Percentiles rank a stretch among this genome's conserved stretches.
Evolutionary conservation across 169 alveolate species (phyloP).

Genomic region (Perkinsus marinus): DNA sequence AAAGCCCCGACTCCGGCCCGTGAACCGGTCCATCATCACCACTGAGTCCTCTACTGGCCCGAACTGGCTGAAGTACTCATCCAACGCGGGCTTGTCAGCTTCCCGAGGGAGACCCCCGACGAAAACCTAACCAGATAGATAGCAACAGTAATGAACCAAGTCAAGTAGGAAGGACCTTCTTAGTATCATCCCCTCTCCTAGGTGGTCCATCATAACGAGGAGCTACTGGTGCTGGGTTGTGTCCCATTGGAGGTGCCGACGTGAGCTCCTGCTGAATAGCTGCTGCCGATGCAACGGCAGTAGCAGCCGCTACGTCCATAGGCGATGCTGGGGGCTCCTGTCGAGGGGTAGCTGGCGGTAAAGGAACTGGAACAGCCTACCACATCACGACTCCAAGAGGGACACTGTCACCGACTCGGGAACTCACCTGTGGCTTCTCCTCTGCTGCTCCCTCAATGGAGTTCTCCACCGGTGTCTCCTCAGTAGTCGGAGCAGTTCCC

Average conservation of each 20-base stretch:
- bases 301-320: too few species aligned
- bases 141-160: too few species aligned
- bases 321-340: too few species aligned
- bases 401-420: too few species aligned
- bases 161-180: background rate
- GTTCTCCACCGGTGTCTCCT: background rate
- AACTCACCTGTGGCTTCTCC: background rate
- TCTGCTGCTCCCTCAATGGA: background rate
- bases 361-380: too few species aligned
- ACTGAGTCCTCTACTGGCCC: conserved; percentile 36
- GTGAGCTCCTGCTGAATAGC: background rate
- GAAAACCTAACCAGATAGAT: conserved; percentile 31
- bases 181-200: background rate
- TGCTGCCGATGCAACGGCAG: too few species aligned
- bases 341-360: too few species aligned
- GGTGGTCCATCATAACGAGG: background rate
- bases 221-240: background rate
- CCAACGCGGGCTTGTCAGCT: conserved; percentile 45
- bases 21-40: conserved; percentile 25
- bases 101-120: conserved; percentile 68
- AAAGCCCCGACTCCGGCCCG: conserved; percentile 68
- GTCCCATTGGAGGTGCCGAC: background rate
- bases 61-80: conserved; percentile 37
- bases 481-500: background rate
- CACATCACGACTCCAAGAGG: too few species aligned